Base-by-base conservation (phyloP, 1,139 yeast genomes). In the Geotrichum fermentans region DNA sequence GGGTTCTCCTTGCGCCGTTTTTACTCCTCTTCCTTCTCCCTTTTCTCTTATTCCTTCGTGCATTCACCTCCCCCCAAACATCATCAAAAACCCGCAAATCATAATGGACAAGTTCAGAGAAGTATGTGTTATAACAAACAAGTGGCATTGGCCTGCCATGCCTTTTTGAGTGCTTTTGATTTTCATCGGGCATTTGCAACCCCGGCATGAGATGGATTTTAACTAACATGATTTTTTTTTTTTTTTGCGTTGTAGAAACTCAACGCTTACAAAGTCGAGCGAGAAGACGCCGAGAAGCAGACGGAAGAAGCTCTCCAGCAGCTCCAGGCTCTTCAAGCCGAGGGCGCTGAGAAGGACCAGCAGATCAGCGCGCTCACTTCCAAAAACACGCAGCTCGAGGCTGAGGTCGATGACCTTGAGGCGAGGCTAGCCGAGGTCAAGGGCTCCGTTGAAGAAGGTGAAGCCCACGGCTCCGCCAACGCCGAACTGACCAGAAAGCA, bases 201-300 rank as follows among this genome's bases (percentile, higher is more conserved):
- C 34, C 22, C 8, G 28, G 20, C 21, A 10, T 37, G 21, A 24
- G 6, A 39, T 13, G 10, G 17, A 4, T 8, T 26, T 40, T 24
- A 6, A 10, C 28, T 24, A 24, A 10, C 10, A 10, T 10, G 8
- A 20, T 26, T 21, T 22, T 24, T 24, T 24, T 45, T 13, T 16
- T 34, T 38, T 35, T 26, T 43, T 40, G 24, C 28, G n/a, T 16
- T 40, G 16, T 39, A 85, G 94, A 90, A 92, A 81, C 76, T 92
- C 75, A 83, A 77, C 76, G 81, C 82, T 73, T 82, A 92, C 71
- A 90, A 90, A 73, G 77, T 86, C 64, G 98, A 92, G 68, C 90
- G 96, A 59, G 99, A 94, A 75, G 75, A 84, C 64, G 95, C 97
- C 86, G 96, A 90, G 75, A 96, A 88, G 70, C 87, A 89, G 75